Percentiles rank a stretch among this genome's conserved stretches.
phyloP scores from a whole-genome alignment of 805 yeast genomes.

The Wickerhamiella dianesei region DNA sequence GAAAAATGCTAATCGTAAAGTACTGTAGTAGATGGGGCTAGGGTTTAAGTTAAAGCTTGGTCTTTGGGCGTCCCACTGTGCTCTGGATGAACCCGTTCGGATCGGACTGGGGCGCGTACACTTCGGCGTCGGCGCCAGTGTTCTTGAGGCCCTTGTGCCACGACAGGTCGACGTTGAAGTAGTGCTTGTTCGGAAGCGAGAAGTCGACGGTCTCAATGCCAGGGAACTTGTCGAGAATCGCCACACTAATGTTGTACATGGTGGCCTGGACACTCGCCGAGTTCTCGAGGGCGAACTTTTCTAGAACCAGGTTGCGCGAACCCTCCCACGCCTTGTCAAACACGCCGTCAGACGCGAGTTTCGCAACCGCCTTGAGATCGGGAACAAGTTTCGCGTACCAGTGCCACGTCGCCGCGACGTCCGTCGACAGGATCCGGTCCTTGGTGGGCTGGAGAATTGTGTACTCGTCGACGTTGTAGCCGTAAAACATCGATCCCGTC shows the following conservation, averaged over 20 bases:
- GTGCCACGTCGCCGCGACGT: conserved; percentile 60
- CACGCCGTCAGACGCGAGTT: conserved; percentile 29
- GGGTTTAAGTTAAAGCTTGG: conserved; percentile 34
- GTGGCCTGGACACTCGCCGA: conserved; percentile 95
- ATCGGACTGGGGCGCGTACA: conserved; percentile 77
- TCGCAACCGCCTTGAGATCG: conserved; percentile 14
- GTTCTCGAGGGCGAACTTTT: conserved; percentile 68
- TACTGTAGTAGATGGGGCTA: not conserved
- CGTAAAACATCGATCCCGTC: conserved; percentile 87
- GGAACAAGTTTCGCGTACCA: conserved; percentile 38
- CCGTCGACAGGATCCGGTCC: conserved; percentile 82
- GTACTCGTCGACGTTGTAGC: conserved; percentile 73
- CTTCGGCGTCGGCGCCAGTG: conserved; percentile 47
- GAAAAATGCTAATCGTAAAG: not conserved
- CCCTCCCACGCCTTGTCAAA: conserved; percentile 52
- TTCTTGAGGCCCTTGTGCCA: conserved; percentile 73
- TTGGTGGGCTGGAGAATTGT: conserved; percentile 73
- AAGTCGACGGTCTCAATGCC: conserved; percentile 54
- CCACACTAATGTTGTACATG: conserved; percentile 81
- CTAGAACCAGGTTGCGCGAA: conserved; percentile 59
- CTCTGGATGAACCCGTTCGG: conserved; percentile 88
- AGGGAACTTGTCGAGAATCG: conserved; percentile 47
- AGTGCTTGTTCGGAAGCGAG: conserved; percentile 83
- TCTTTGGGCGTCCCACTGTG: conserved; percentile 60
- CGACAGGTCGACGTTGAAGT: conserved; percentile 60